These are phyloP conservation scores for Tulasnella sp. DNA, from an alignment of 768 basidiomycete species.

Conservation along the genomic window DNA sequence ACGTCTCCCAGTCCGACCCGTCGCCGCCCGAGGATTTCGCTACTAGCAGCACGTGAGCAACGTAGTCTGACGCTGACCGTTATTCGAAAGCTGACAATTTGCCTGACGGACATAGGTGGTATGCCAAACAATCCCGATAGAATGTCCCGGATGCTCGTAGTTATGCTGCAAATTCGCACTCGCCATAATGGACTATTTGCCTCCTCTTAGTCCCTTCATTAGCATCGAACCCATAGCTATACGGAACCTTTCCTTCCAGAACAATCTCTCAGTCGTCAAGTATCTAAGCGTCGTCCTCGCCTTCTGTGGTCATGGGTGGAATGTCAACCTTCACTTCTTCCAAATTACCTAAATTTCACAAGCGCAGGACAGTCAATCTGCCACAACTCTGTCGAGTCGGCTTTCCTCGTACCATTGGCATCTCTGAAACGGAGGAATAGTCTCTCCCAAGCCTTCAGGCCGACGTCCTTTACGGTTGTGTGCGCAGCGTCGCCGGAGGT, in stretches of 20 bases:
- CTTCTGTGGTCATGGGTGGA: not conserved
- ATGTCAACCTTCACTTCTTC: conserved; percentile 4
- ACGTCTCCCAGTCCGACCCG: conserved; percentile 43
- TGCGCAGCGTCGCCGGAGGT: not conserved
- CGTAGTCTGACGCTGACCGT: too few relatives aligned
- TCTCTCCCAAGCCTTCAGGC: conserved; percentile 8
- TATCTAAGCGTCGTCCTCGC: too few relatives aligned
- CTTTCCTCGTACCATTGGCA: not conserved
- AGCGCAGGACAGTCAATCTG: not conserved
- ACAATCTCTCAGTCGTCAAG: not conserved
- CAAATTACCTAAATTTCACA: not conserved
- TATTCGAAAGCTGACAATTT: too few relatives aligned
- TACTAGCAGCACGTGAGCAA: conserved; percentile 40
- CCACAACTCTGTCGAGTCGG: not conserved
- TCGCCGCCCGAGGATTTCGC: conserved; percentile 56
- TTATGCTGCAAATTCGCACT: too few relatives aligned
- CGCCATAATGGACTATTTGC: too few relatives aligned
- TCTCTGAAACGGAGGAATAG: conserved; percentile 10
- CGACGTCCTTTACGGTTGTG: conserved; percentile 8
- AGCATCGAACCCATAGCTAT: too few relatives aligned
- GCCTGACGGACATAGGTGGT: too few relatives aligned
- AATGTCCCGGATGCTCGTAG: too few relatives aligned
- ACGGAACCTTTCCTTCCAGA: not conserved
- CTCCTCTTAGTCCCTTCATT: too few relatives aligned
- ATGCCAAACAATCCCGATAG: too few relatives aligned